Conservation (phyloP, 1,284 basidiomycete species). For the Caloboletus inedulis region DNA sequence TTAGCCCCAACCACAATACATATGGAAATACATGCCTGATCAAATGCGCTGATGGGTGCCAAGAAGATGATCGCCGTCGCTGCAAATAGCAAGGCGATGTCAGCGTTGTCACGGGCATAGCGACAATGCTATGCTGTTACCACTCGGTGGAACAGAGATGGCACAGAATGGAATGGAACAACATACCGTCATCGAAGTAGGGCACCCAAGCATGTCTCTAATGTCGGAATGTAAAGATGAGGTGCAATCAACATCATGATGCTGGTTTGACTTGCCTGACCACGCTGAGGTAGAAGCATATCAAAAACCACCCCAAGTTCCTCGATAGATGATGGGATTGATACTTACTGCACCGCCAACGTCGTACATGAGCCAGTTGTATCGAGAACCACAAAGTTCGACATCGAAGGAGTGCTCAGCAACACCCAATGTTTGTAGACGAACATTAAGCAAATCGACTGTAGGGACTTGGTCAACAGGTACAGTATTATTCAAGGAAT, state of each 20-base stretch:
- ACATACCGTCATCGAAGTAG: constrained; percentile 76
- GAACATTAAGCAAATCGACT: constrained; percentile 75
- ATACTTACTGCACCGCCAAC: constrained; percentile 72
- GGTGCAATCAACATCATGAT: constrained; percentile 28
- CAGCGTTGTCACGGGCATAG: constrained; percentile 11
- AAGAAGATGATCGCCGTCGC: constrained; percentile 73
- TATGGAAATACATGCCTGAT: constrained; percentile 52
- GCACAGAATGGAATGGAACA: constrained; percentile 5
- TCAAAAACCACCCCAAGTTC: constrained; percentile 3
- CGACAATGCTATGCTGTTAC: constrained; percentile 17
- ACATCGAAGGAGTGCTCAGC: constrained; percentile 73
- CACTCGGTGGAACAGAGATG: constrained; percentile 7
- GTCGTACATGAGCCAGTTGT: constrained; percentile 75
- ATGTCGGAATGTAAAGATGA: constrained; percentile 16
- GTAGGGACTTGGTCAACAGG: constrained; percentile 7
- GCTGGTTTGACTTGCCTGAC: constrained; percentile 41
- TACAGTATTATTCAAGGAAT: not conserved
- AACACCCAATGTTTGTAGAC: constrained; percentile 74
- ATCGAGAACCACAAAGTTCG: constrained; percentile 54
- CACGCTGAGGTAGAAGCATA: constrained; percentile 39
- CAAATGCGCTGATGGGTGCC: constrained; percentile 78
- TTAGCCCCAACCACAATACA: constrained; percentile 6
- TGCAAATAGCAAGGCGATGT: constrained; percentile 26
- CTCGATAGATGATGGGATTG: constrained; percentile 2
- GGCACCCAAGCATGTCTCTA: constrained; percentile 78